Conservation (phyloP, 768 basidiomycete genomes). For the Melanogaster broomeanus region DNA sequence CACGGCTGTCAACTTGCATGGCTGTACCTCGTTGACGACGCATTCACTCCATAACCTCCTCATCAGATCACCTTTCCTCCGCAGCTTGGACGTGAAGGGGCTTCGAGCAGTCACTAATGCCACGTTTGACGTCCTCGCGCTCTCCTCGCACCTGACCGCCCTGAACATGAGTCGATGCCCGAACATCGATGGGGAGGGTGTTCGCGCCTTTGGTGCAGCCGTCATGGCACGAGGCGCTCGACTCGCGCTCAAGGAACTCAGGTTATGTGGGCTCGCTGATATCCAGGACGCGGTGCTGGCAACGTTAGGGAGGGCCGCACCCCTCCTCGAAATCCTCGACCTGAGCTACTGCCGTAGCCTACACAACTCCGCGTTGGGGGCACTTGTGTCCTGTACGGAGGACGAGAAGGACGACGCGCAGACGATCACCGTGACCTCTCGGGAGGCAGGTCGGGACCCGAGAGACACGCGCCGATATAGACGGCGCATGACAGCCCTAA, state of each 20-base stretch:
- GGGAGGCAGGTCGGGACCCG: constrained; percentile 65
- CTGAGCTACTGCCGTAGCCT: constrained; percentile 71
- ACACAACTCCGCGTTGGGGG: constrained; percentile 75
- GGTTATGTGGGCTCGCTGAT: constrained; percentile 66
- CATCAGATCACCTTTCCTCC: constrained; percentile 59
- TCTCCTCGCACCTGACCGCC: constrained; percentile 54
- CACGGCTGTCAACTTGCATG: constrained; percentile 67
- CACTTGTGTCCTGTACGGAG: constrained; percentile 59
- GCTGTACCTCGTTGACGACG: constrained; percentile 67
- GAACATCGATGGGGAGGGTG: constrained; percentile 66
- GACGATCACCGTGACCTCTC: constrained; percentile 55
- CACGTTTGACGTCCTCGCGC: constrained; percentile 68
- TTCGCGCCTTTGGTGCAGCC: constrained; percentile 48
- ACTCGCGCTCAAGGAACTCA: constrained; percentile 61
- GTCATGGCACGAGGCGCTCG: constrained; percentile 47
- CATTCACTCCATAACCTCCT: constrained; percentile 71
- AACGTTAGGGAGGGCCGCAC: constrained; percentile 67
- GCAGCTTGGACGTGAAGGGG: constrained; percentile 64
- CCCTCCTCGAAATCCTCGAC: constrained; percentile 77
- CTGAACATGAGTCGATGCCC: constrained; percentile 75
- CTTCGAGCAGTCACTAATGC: constrained; percentile 68
- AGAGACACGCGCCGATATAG: constrained; percentile 49
- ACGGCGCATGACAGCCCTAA: constrained; percentile 65
- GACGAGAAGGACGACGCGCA: constrained; percentile 30
- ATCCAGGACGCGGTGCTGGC: constrained; percentile 62